Evolutionary conservation across 163 green algal genomes (phyloP).

Genomic region (Scenedesmus sp.): DNA sequence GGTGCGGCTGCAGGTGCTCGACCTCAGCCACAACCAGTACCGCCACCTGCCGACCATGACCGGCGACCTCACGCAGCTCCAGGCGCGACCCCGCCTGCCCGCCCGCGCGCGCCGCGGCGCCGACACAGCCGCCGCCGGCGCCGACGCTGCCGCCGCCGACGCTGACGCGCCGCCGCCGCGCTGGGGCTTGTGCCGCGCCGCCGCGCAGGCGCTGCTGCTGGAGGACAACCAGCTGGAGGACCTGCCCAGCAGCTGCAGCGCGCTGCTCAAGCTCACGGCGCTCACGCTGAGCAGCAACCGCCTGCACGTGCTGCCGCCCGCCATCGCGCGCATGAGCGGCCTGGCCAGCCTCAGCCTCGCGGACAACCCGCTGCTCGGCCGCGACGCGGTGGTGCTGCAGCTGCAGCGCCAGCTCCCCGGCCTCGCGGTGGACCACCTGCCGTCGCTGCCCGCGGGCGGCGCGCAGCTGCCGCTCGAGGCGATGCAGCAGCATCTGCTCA

Average conservation of each 20-base stretch:
- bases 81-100: background rate
- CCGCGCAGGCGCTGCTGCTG: conserved; percentile 32
- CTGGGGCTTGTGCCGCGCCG: too few species aligned
- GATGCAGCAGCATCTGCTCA: background rate
- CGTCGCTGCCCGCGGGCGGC: conserved; percentile 3
- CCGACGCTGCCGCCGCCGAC: too few species aligned
- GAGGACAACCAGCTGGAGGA: conserved; percentile 45
- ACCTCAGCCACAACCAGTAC: conserved; percentile 46
- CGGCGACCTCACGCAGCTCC: conserved; percentile 44
- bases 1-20: conserved; percentile 31
- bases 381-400: conserved; percentile 28
- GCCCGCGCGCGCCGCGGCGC: too few species aligned
- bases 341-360: conserved; percentile 18
- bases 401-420: conserved; percentile 39
- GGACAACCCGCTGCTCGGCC: conserved; percentile 42
- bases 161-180: too few species aligned
- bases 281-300: conserved; percentile 41
- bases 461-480: background rate
- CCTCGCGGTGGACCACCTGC: conserved; percentile 3
- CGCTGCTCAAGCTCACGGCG: conserved; percentile 13
- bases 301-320: conserved; percentile 38
- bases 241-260: conserved; percentile 34
- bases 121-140: too few species aligned
- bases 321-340: conserved; percentile 22
- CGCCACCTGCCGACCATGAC: conserved; percentile 43